These are phyloP conservation scores for Silene conica DNA, from an alignment of 148 eudicot species.

Conservation along the genomic window DNA sequence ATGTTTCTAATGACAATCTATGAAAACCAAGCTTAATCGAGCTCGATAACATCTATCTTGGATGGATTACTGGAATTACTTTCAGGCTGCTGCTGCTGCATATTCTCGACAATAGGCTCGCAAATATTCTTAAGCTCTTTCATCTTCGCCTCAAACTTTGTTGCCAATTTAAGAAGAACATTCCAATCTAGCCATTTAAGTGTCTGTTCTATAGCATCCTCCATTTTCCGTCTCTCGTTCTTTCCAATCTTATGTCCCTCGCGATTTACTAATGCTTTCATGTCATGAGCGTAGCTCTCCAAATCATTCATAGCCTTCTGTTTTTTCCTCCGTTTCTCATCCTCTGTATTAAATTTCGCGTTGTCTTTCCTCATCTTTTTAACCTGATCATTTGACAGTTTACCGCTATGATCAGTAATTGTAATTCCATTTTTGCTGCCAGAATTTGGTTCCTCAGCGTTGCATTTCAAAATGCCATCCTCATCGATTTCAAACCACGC, in stretches of 20 bases:
- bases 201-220: not conserved
- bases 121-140: slow-evolving; percentile 7
- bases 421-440: not conserved
- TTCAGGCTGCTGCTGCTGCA: not conserved
- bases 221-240: not conserved
- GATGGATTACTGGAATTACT: not conserved
- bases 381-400: not conserved
- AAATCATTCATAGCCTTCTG: not conserved
- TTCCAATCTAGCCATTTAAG: slow-evolving; percentile 1
- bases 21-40: not conserved
- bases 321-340: not conserved
- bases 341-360: not conserved
- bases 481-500: not conserved
- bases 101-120: not conserved
- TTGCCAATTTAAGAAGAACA: not conserved
- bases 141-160: slow-evolving; percentile 4
- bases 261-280: not conserved
- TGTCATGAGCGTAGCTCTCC: not conserved
- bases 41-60: not conserved
- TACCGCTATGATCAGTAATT: not conserved
- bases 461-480: not conserved
- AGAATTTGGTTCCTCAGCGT: not conserved
- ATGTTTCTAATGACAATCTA: not conserved
- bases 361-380: not conserved
- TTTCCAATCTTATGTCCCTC: not conserved